Evolutionary conservation across 495 filamentous ascomycete genomes (phyloP), one percentile per base, ranked within the genome.

Genomic region (Aeminium ludgeri): DNA sequence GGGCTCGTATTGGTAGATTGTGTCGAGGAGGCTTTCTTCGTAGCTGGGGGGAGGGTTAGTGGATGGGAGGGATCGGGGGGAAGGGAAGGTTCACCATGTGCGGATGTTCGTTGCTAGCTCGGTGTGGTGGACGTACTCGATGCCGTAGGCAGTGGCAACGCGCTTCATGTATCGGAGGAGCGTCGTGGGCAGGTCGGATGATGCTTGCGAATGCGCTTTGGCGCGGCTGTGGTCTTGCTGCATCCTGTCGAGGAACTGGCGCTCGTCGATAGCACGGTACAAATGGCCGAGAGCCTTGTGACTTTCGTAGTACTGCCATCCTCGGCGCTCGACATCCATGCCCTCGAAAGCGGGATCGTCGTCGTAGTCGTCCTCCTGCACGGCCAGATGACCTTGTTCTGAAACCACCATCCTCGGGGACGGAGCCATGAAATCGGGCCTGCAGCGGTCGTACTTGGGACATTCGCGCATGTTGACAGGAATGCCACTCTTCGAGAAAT

Each of bases 401-500:
- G 67, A 59, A 15, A 86, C 58, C 5, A 59, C 48, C 0, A 75
- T 58, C 34, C 65, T 64, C 1, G 80, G 80, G 0, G 76, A 80
- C 0, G 72, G 69, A 2, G 80, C 77, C 51, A 85, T 64, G 49
- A 78, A 80, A 47, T 79, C 76, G 4, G 76, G 76, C 10, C 69
- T 60, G 23, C 48, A 56, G 0, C 43, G 52, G 31, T 52, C 59
- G 40, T 53, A 58, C 30, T 32, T 56, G 5, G 67, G 76, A 20
- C 68, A 49, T 27, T 61, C 44, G 1, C 20, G 38, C 34, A 69
- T 59, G 38, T 66, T 55, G 28, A 86, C 82, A 0, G 76, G 67
- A 20, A 73, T 70, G 0, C 84, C 84, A 0, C 78, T 76, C 54
- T 92, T 89, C 1, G 76, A 80, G 48, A 78, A 92, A 55, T 92